phyloP scores from a whole-genome alignment of 768 basidiomycete species.

The Lentinula raphanica region DNA sequence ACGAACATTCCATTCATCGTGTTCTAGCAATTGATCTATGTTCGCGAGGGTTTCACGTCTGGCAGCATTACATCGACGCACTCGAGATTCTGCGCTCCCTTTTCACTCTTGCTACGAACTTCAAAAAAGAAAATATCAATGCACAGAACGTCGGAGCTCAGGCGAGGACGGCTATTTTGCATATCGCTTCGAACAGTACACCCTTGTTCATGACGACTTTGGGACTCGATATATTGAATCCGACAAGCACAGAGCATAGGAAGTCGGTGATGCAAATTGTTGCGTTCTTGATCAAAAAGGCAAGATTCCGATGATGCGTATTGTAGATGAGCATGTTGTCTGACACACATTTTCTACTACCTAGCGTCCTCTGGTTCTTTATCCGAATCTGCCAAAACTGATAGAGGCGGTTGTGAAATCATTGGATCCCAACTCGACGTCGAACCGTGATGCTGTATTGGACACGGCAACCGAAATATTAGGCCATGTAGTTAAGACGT shows the following conservation, averaged over 20 bases:
- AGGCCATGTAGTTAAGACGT: constrained; percentile 93
- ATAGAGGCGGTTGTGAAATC: constrained; percentile 97
- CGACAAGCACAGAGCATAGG: constrained; percentile 67
- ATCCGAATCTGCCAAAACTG: constrained; percentile 76
- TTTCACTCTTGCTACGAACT: constrained; percentile 72
- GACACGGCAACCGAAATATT: constrained; percentile 93
- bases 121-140: constrained; percentile 64
- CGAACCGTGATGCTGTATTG: constrained; percentile 75
- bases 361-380: constrained; percentile 82
- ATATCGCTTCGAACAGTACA: constrained; percentile 79
- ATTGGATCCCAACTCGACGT: constrained; percentile 81
- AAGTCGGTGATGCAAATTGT: constrained; percentile 90
- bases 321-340: background rate
- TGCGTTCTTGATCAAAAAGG: constrained; percentile 90
- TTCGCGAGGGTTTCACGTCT: constrained; percentile 85
- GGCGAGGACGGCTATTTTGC: constrained; percentile 78
- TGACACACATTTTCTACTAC: background rate
- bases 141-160: constrained; percentile 68
- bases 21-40: constrained; percentile 84
- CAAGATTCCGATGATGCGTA: constrained; percentile 19
- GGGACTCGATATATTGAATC: constrained; percentile 81
- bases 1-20: constrained; percentile 60
- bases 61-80: constrained; percentile 91
- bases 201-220: constrained; percentile 92
- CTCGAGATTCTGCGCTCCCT: constrained; percentile 83